phyloP scores from a whole-genome alignment of 164 flowering plant genomes.

The Aristolochia fimbriata region DNA sequence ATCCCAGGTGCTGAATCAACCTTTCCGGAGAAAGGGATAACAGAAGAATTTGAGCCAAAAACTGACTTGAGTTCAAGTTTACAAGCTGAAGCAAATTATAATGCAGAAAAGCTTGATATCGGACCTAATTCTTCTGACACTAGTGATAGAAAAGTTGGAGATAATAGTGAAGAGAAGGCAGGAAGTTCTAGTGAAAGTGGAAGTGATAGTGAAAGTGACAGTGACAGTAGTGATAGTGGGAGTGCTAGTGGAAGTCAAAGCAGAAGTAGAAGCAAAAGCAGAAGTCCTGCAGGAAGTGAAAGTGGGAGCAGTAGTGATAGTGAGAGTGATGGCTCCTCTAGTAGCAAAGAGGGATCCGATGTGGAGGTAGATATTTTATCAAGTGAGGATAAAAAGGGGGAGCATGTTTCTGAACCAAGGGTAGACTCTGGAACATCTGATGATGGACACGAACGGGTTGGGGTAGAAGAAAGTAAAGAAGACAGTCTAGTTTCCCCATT shows the following conservation, averaged over 20 bases:
- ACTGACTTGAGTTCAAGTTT: constrained; percentile 18
- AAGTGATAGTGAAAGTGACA: constrained; percentile 45
- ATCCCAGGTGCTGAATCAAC: constrained; percentile 23
- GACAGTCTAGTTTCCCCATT: constrained; percentile 22
- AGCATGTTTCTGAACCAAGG: constrained; percentile 23
- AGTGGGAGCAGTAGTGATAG: constrained; percentile 85
- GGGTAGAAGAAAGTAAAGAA: constrained; percentile 19
- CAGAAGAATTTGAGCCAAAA: constrained; percentile 25
- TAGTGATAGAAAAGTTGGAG: constrained; percentile 42
- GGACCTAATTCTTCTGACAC: constrained; percentile 37
- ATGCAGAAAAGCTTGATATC: constrained; percentile 24
- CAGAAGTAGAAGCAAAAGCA: constrained; percentile 37
- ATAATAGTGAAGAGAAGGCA: constrained; percentile 44
- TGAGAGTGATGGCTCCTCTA: constrained; percentile 79
- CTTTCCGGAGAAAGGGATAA: constrained; percentile 19
- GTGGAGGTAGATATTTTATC: constrained; percentile 88
- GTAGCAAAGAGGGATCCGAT: constrained; percentile 89
- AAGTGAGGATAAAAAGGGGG: constrained; percentile 73
- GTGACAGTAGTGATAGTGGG: constrained; percentile 63
- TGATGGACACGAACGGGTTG: constrained; percentile 23
- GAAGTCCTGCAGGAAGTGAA: constrained; percentile 56
- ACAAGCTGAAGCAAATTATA: constrained; percentile 27
- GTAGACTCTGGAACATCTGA: constrained; percentile 14
- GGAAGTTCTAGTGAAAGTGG: constrained; percentile 68
- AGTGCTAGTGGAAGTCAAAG: constrained; percentile 57